Evolutionary conservation across 192 early-diverging fungal species (phyloP).

Genomic region (Endogone sp.): DNA sequence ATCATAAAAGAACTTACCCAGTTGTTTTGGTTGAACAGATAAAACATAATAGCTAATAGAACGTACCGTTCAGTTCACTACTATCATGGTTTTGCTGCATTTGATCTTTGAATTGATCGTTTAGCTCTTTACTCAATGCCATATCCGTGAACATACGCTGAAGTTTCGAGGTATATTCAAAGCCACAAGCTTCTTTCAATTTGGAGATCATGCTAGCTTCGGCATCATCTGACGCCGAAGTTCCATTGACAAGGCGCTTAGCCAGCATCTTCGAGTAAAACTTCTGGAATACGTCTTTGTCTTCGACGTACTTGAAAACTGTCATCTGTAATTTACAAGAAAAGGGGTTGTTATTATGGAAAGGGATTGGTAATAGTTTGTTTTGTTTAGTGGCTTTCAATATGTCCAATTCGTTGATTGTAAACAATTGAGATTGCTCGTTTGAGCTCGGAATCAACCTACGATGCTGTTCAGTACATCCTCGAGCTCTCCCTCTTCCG

Average conservation of each 20-base stretch:
- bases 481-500: conserved; percentile 69
- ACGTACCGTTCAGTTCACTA: conserved; percentile 18
- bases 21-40: too few relatives aligned
- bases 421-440: too few relatives aligned
- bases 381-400: too few relatives aligned
- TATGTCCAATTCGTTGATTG: too few relatives aligned
- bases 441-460: too few relatives aligned
- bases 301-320: conserved; percentile 94
- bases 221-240: conserved; percentile 86
- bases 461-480: conserved; percentile 72
- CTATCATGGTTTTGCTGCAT: conserved; percentile 33
- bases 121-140: conserved; percentile 84
- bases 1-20: not conserved
- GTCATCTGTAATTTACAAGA: conserved; percentile 60
- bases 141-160: conserved; percentile 97
- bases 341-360: not conserved
- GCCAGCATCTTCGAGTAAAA: conserved; percentile 93
- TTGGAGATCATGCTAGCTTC: conserved; percentile 94
- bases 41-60: too few relatives aligned
- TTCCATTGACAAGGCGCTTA: conserved; percentile 85
- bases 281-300: conserved; percentile 98
- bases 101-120: conserved; percentile 74
- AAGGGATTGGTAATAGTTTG: not conserved
- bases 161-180: conserved; percentile 93
- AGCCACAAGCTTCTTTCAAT: conserved; percentile 89